These are phyloP conservation scores for Lactarius trivialis DNA, from an alignment of 768 basidiomycete species.

Conservation along the genomic window DNA sequence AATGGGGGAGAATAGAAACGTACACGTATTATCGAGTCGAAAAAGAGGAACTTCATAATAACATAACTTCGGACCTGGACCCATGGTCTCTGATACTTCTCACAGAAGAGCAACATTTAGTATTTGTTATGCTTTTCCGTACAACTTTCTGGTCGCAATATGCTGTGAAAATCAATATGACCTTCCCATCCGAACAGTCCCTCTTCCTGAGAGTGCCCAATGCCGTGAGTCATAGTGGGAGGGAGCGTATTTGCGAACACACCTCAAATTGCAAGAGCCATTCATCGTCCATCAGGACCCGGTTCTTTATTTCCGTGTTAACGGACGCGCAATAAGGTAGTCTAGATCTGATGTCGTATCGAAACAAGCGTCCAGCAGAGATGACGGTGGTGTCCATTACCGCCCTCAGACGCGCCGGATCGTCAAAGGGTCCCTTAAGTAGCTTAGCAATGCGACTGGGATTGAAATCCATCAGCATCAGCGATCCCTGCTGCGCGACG, in stretches of 20 bases:
- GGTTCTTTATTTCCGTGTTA: conserved; percentile 3
- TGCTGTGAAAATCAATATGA: conserved; percentile 15
- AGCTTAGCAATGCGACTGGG: conserved; percentile 11
- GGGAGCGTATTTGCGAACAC: background rate
- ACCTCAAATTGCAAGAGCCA: conserved; percentile 19
- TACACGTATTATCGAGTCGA: no score
- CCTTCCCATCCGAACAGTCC: conserved; percentile 20
- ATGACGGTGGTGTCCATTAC: background rate
- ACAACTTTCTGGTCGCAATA: conserved; percentile 88
- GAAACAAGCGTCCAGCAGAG: conserved; percentile 7
- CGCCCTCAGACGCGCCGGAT: background rate
- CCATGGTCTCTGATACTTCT: background rate
- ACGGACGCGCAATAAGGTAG: conserved; percentile 7
- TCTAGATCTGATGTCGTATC: conserved; percentile 5
- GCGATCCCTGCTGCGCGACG: conserved; percentile 5
- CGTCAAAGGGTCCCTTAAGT: background rate
- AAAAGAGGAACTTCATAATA: no score
- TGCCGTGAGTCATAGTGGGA: background rate
- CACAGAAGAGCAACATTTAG: background rate
- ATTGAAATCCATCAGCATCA: conserved; percentile 17
- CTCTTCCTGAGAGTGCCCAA: conserved; percentile 6
- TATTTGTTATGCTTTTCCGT: conserved; percentile 83
- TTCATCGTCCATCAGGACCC: conserved; percentile 19
- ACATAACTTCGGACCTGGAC: background rate
- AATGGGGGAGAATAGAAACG: background rate